Evolutionary conservation across 2,329 filamentous ascomycete genomes (phyloP).

Genomic region (Penicillium corylophilum): DNA sequence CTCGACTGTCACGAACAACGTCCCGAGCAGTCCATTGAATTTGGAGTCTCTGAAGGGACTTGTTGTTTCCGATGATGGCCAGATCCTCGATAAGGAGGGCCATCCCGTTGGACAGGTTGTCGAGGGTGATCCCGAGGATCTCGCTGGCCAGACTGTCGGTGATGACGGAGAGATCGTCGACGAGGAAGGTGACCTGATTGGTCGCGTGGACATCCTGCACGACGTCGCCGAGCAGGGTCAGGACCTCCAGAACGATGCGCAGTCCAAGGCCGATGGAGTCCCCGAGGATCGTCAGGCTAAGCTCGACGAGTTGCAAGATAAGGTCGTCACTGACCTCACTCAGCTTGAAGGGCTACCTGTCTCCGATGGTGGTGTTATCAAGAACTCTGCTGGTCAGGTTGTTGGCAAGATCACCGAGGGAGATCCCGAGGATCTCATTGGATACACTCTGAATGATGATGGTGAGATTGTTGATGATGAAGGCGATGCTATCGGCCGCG

Average conservation of each 20-base stretch:
- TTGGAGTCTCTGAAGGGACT: slow-evolving; percentile 42
- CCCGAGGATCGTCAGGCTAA: slow-evolving; percentile 17
- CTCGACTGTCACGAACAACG: slow-evolving; percentile 5
- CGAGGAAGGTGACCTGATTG: slow-evolving; percentile 37
- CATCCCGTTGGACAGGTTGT: slow-evolving; percentile 39
- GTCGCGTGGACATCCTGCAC: slow-evolving; percentile 34
- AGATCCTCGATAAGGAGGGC: slow-evolving; percentile 38
- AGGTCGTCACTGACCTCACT: slow-evolving; percentile 32
- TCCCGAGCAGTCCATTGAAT: slow-evolving; percentile 24
- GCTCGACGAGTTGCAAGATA: slow-evolving; percentile 21
- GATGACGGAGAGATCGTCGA: slow-evolving; percentile 37
- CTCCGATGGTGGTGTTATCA: slow-evolving; percentile 54
- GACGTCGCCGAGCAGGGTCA: slow-evolving; percentile 27
- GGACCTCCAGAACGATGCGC: slow-evolving; percentile 16
- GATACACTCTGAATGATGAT: slow-evolving; percentile 41
- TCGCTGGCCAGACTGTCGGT: slow-evolving; percentile 42
- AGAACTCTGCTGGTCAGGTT: slow-evolving; percentile 44
- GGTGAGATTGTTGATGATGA: slow-evolving; percentile 44
- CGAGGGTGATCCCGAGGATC: slow-evolving; percentile 43
- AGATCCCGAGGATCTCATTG: slow-evolving; percentile 37
- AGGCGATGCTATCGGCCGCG: slow-evolving; percentile 38
- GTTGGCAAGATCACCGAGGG: slow-evolving; percentile 44
- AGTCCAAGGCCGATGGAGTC: slow-evolving; percentile 5
- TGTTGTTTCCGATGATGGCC: slow-evolving; percentile 37
- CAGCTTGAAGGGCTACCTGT: slow-evolving; percentile 44